Conservation (phyloP, 2,329 filamentous ascomycete species). For the Fusarium multiceps region DNA sequence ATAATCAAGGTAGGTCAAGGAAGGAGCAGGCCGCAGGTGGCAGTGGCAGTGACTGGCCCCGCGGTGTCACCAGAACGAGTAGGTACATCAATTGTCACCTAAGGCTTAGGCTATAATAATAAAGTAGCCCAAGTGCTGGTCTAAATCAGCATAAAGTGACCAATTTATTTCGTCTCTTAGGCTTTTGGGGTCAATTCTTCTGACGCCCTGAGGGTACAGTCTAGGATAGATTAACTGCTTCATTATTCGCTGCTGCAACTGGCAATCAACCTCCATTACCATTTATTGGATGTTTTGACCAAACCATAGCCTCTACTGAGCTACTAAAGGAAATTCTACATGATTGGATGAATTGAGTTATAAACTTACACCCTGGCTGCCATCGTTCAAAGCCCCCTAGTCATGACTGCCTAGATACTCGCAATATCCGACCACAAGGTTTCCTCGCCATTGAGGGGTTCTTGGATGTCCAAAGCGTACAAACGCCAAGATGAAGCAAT, state of each 20-base stretch:
- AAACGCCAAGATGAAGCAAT: background rate
- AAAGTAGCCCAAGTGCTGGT: too few species aligned
- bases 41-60: background rate
- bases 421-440: background rate
- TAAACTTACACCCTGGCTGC: background rate
- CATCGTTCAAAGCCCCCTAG: background rate
- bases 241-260: background rate
- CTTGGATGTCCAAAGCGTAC: background rate
- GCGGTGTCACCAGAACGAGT: slow-evolving; percentile 1
- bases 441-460: background rate
- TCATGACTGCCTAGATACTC: background rate
- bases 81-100: background rate
- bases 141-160: too few species aligned
- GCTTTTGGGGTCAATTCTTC: too few species aligned
- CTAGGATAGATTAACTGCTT: background rate
- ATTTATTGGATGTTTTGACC: background rate
- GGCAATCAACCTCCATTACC: background rate
- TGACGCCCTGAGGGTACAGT: background rate
- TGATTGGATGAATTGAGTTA: background rate
- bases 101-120: too few species aligned
- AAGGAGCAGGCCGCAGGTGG: background rate
- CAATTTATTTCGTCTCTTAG: too few species aligned
- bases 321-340: background rate
- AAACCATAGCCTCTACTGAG: background rate
- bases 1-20: background rate